Evolutionary conservation across 2,329 filamentous ascomycete species (phyloP), one percentile per base, ranked within the genome.

Genomic region (Penicillium nordicum): DNA sequence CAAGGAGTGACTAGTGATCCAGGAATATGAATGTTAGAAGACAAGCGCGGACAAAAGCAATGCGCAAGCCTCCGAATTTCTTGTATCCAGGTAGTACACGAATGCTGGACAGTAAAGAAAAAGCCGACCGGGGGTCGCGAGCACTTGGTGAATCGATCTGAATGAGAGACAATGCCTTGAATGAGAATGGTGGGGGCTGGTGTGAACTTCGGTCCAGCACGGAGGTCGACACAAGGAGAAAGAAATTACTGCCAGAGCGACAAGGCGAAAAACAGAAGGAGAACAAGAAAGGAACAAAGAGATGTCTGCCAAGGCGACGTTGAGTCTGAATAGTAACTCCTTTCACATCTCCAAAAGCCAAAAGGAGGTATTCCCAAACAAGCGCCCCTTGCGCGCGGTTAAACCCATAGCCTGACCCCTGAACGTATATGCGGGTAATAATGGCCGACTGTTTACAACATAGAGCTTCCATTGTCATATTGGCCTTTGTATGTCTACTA

Each of bases 351-450:
- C 65, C 68, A 61, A 64, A 63, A 68, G 46, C 53, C 62, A 64
- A 72, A 72, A 72, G 70, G 69, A 69, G 68, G 64, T 69, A 57
- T 59, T 59, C 54, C 58, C 53, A 68, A 69, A 69, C 69, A 73
- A 70, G 70, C 72, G 72, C 72, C 65, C 67, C 69, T 72, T 70
- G 66, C 70, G 70, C 71, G 72, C 71, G 72, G 63, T 64, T 73
- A 67, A 62, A 44, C 41, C 50, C 32, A 57, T 57, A 58, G 63
- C 58, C 61, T 56, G 41, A 58, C 51, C 51, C 59, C 59, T 61
- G 59, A 60, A 51, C 44, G 23, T 37, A 48, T 49, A 23, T 25
- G 45, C 37, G 21, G 36, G 14, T 18, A 38, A 21, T 47, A 27
- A 16, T 47, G 50, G 42, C 36, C 42, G 32, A 23, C 43, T 30